Evolutionary conservation across 2,329 filamentous ascomycete species (phyloP).

Genomic region (Ascosphaera apis): DNA sequence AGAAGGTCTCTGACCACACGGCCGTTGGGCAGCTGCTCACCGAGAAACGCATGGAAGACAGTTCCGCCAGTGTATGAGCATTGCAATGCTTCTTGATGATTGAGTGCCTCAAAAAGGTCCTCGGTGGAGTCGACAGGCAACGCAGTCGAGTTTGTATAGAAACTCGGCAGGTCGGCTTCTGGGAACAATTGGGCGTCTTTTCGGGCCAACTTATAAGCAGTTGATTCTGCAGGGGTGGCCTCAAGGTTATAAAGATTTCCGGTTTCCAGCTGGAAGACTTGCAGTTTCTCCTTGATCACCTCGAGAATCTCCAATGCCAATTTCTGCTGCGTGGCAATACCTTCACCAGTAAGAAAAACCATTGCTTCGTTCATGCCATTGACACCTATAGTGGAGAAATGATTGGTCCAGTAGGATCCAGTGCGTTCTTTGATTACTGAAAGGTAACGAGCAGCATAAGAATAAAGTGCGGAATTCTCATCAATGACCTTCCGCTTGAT

Average conservation of each 20-base stretch:
- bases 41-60: background rate
- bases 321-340: background rate
- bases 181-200: conserved; percentile 1
- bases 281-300: background rate
- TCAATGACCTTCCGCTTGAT: conserved; percentile 1
- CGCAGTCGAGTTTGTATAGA: background rate
- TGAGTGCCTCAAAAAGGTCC: conserved; percentile 1
- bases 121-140: conserved; percentile 1
- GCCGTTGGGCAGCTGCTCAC: background rate
- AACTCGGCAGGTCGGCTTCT: background rate
- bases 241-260: conserved; percentile 1
- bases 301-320: background rate
- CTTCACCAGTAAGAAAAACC: background rate
- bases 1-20: background rate
- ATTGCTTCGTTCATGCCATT: background rate
- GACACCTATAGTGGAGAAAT: conserved; percentile 1
- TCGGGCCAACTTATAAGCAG: background rate
- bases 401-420: conserved; percentile 1
- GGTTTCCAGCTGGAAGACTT: background rate
- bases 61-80: conserved; percentile 1
- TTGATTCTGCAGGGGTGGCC: conserved; percentile 1
- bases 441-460: conserved; percentile 1
- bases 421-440: background rate
- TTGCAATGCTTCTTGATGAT: conserved; percentile 1
- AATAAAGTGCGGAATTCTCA: background rate